Conservation (phyloP, 208 protist genomes). For the Wallacemonas sp. region DNA sequence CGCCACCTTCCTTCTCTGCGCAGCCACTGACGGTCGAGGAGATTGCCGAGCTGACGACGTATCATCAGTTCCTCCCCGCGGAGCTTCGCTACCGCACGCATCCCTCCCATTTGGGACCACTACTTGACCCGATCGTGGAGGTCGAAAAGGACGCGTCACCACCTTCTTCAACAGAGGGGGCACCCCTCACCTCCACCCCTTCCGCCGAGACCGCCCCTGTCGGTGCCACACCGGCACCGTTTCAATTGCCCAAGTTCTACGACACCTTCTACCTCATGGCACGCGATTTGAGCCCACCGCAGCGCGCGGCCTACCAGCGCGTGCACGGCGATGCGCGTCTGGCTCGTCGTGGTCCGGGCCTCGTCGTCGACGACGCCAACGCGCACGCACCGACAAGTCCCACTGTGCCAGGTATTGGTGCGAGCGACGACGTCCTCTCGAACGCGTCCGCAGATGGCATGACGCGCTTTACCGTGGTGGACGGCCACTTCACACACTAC, state of each 20-base stretch:
- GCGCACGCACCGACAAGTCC: background rate
- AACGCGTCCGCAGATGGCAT: constrained; percentile 24
- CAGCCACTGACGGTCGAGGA: constrained; percentile 41
- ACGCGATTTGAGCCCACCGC: constrained; percentile 41
- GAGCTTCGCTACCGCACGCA: constrained; percentile 59
- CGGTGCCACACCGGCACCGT: background rate
- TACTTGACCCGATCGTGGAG: constrained; percentile 29
- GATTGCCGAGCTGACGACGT: constrained; percentile 31
- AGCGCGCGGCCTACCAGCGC: constrained; percentile 38
- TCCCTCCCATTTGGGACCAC: constrained; percentile 55
- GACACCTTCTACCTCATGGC: constrained; percentile 67
- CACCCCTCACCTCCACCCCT: constrained; percentile 26
- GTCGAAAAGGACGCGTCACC: background rate
- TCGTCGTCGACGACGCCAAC: background rate
- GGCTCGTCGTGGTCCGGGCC: constrained; percentile 7
- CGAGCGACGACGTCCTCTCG: background rate
- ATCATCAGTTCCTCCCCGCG: constrained; percentile 40
- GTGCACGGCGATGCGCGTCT: constrained; percentile 19
- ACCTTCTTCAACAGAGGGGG: background rate
- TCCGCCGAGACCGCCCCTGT: background rate
- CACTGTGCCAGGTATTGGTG: no score
- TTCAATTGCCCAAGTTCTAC: constrained; percentile 34
- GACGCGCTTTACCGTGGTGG: constrained; percentile 44
- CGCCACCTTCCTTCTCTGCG: constrained; percentile 29
- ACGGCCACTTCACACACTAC: constrained; percentile 59